Evolutionary conservation across 768 basidiomycete species (phyloP).

Genomic region (Serendipita indica): DNA sequence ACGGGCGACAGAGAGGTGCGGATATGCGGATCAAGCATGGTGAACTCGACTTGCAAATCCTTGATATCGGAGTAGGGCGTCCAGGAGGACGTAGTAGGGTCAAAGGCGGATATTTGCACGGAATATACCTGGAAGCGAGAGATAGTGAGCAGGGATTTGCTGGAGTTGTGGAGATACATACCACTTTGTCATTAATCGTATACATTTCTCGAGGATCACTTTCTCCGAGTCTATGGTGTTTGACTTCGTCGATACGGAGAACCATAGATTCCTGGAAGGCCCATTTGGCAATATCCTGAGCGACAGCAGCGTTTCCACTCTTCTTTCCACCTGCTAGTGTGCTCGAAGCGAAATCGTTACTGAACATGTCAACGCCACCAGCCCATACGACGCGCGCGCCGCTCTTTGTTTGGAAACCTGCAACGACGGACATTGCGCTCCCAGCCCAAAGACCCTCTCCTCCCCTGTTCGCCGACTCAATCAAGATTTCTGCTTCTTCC

Average conservation of each 20-base stretch:
- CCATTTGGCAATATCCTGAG: conserved; percentile 68
- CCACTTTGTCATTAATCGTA: conserved; percentile 74
- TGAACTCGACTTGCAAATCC: conserved; percentile 90
- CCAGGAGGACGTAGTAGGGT: conserved; percentile 45
- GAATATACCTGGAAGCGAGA: conserved; percentile 44
- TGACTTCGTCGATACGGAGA: conserved; percentile 57
- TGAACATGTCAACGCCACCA: conserved; percentile 69
- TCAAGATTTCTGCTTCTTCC: conserved; percentile 42
- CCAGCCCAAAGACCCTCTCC: conserved; percentile 80
- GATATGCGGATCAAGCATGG: conserved; percentile 96
- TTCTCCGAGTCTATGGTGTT: conserved; percentile 57
- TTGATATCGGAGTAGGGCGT: conserved; percentile 49
- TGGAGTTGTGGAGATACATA: conserved; percentile 23
- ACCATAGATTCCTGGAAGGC: conserved; percentile 78
- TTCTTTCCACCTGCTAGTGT: conserved; percentile 39
- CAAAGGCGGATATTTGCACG: conserved; percentile 55
- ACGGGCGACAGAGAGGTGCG: conserved; percentile 60
- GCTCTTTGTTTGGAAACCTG: conserved; percentile 73
- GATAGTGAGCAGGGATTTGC: background rate
- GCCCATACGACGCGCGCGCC: conserved; percentile 68
- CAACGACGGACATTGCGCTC: conserved; percentile 56
- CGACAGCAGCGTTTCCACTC: conserved; percentile 65
- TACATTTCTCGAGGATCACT: conserved; percentile 55
- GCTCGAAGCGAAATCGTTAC: conserved; percentile 56
- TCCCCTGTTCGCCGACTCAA: conserved; percentile 56